A percentile compares a stretch with the other conserved stretches of the same genome.
phyloP scores from a whole-genome alignment of 768 basidiomycete genomes.

The Tylopilus vinaceipallidus region DNA sequence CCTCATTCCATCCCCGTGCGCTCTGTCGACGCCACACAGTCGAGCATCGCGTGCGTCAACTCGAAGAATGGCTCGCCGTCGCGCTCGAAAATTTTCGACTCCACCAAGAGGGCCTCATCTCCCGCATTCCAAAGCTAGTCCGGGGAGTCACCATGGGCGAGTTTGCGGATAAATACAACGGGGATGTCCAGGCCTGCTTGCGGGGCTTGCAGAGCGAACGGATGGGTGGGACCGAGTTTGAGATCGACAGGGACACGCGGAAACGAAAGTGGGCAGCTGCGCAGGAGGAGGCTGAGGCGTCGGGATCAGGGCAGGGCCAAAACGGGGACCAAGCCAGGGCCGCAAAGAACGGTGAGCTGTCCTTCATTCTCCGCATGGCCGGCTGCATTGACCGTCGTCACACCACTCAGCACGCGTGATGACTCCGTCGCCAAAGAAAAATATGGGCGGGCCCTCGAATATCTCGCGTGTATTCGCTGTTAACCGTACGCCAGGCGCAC shows the following conservation, averaged over 20 bases:
- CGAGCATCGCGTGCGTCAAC: conserved; percentile 69
- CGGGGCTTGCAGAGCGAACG: conserved; percentile 66
- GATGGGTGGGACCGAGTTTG: conserved; percentile 49
- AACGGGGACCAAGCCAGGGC: conserved; percentile 36
- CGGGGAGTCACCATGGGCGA: conserved; percentile 72
- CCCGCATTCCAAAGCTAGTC: conserved; percentile 72
- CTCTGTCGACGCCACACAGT: conserved; percentile 39
- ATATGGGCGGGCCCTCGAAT: conserved; percentile 43
- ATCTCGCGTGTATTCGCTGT: conserved; percentile 39
- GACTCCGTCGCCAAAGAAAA: conserved; percentile 53
- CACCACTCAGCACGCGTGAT: conserved; percentile 41
- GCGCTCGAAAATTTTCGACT: conserved; percentile 71
- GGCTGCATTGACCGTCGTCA: background rate
- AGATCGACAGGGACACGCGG: conserved; percentile 64
- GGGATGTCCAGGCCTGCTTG: conserved; percentile 69
- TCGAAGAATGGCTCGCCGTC: conserved; percentile 73
- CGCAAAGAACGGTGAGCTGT: conserved; percentile 53
- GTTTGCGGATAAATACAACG: conserved; percentile 75
- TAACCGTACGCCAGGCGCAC: conserved; percentile 43
- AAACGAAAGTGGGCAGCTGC: conserved; percentile 78
- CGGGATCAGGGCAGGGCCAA: conserved; percentile 28
- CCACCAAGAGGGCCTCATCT: conserved; percentile 73
- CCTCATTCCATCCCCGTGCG: too few species aligned
- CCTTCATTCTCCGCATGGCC: background rate
- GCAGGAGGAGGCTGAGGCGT: conserved; percentile 49